Evolutionary conservation across 148 eudicot genomes (phyloP), one percentile per base, ranked within the genome.

Genomic region (Nyssa sinensis): DNA sequence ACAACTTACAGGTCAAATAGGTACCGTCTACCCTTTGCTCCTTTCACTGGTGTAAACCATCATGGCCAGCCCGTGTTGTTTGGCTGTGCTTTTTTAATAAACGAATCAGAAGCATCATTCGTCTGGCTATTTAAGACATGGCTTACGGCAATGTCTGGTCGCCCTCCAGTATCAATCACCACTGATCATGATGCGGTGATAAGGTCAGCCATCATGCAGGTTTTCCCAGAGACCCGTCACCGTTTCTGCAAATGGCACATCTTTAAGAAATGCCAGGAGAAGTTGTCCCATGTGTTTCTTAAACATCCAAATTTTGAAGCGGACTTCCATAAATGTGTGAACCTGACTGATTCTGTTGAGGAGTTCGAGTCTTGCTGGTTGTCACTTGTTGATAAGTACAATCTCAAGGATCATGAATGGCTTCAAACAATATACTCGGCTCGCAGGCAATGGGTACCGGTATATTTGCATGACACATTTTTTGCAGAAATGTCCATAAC

Each of bases 211-310:
- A 73, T 87, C 47, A 64, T 73, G 84, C 86, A 84, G 74, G 88
- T 87, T 64, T 84, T 87, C 59, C 90, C 90, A 7, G 72, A 80
- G 39, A 78, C 88, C 29, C 86, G 90, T 21, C 90, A 87, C 53
- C 87, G 90, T 25, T 87, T 87, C 79, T 87, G 90, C 78, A 87
- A 87, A 72, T 87, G 90, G 88, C 90, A 87, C 39, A 87, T 87
- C 24, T 87, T 87, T 64, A 87, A 84, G 71, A 85, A 87, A 62
- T 84, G 86, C 78, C 90, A 87, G 74, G 90, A 87, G 73, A 87
- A 84, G 65, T 79, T 87, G 64, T 87, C 90, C 47, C 81, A 80
- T 60, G 74, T 84, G 77, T 78, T 84, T 67, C 88, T 84, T 69
- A 31, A 74, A 33, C 82, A 87, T 75, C 90, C 90, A 39, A 74